Base-by-base conservation (phyloP, 768 basidiomycete species). In the Tremella fuciformis region DNA sequence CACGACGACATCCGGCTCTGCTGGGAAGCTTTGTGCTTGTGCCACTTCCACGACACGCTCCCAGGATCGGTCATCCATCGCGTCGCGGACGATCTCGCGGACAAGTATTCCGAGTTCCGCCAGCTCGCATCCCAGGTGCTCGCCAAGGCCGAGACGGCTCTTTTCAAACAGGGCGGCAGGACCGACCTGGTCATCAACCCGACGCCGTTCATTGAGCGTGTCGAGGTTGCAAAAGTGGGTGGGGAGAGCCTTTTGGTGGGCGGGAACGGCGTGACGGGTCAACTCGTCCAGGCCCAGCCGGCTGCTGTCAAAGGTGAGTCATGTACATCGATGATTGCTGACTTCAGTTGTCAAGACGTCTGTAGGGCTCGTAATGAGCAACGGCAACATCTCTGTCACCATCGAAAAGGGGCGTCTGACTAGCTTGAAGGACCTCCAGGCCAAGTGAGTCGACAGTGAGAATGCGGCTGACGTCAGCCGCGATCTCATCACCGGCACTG, bases 21-120 rank as follows among this genome's bases (percentile, higher is more conserved):
- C 22, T 99, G 94, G 94, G 91, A 97, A 79, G 91, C 92, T 67
- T 86, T 93, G 1, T 79, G 79, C 4, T 70, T 79, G 1, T 78
- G 77, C 59, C 78, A 79, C 56, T 79, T 79, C 69, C 78, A 78
- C 58, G 74, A 76, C 65, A 90, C 93, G 34, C 86, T 96, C 39
- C 91, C 75, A n/a, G 77, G 76, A 9, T 71, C 69, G 52, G 75
- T 65, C 53, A 92, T 91, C 54, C 89, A 37, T n/a, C 25, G 88
- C 0, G 91, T 94, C 89, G 91, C 63, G 16, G 86, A 91, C 0
- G 94, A 98, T 70, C 90, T 89, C 1, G 89, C 93, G 74, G 82
- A 84, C 22, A 82, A 91, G 44, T 96, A 94, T 70, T 82, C 83
- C 8, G 85, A 88, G 70, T 84, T 96, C 22, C 82, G 82, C 29